phyloP scores from a whole-genome alignment of 2,329 filamentous ascomycete species.

The Leptographium radiaticola region DNA sequence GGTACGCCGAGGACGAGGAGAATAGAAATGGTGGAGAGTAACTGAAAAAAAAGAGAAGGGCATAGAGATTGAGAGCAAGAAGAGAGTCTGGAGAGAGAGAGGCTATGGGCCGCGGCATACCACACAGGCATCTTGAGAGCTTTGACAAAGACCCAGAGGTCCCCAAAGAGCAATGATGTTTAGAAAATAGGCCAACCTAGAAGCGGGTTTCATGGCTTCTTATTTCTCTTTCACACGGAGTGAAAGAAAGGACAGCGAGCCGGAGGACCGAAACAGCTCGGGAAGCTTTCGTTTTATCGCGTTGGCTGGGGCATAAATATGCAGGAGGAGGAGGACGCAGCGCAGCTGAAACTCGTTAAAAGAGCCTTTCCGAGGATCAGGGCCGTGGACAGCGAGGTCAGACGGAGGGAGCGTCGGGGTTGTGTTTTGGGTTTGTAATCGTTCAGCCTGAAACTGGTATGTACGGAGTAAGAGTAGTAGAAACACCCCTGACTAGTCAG shows the following conservation, averaged over 20 bases:
- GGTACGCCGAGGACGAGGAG: neutral
- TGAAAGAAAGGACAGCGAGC: neutral
- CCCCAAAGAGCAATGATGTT: slow-evolving; percentile 43
- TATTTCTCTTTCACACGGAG: neutral
- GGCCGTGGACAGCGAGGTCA: neutral
- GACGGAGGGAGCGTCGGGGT: neutral
- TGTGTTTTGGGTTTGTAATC: slow-evolving; percentile 4
- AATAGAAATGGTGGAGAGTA: slow-evolving; percentile 1
- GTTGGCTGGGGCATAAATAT: neutral
- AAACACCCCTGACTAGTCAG: too few species aligned
- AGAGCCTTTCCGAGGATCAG: neutral
- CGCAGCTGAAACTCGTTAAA: neutral
- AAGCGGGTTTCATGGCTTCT: slow-evolving; percentile 35
- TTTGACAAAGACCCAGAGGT: slow-evolving; percentile 31
- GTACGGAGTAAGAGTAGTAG: too few species aligned
- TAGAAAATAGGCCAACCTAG: slow-evolving; percentile 38
- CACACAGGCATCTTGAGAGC: slow-evolving; percentile 35
- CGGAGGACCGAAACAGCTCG: neutral
- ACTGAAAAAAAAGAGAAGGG: slow-evolving; percentile 7
- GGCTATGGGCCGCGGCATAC: slow-evolving; percentile 27
- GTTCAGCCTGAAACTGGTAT: slow-evolving; percentile 9
- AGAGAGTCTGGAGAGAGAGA: slow-evolving; percentile 4
- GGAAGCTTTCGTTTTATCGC: neutral
- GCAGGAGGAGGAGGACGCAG: neutral
- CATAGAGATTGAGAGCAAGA: neutral